Conservation (phyloP, 2,329 filamentous ascomycete species). For the Alternaria conjuncta region DNA sequence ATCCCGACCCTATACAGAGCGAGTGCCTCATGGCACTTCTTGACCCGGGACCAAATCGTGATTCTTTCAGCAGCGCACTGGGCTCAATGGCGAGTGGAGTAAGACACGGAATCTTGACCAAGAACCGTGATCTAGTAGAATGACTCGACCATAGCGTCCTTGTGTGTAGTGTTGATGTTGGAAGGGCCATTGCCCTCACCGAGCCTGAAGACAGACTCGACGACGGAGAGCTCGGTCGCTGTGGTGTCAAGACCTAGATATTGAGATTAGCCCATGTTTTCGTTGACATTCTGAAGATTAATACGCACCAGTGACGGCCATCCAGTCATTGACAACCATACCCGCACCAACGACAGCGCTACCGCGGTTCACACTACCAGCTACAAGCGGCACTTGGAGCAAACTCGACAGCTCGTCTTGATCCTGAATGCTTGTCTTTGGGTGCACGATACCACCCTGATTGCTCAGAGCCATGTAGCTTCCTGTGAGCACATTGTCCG, state of each 20-base stretch:
- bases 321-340: constrained; percentile 98
- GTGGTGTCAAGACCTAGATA: constrained; percentile 80
- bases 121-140: constrained; percentile 75
- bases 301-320: constrained; percentile 74
- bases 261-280: background rate
- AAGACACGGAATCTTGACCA: background rate
- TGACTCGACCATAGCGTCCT: constrained; percentile 98
- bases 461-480: constrained; percentile 97
- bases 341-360: constrained; percentile 94
- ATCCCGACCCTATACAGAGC: background rate
- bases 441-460: constrained; percentile 94
- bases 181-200: constrained; percentile 82
- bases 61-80: background rate
- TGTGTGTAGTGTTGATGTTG: constrained; percentile 82
- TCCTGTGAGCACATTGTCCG: constrained; percentile 95
- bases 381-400: constrained; percentile 93
- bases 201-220: constrained; percentile 94
- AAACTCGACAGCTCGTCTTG: constrained; percentile 95
- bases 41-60: background rate
- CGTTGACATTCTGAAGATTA: background rate
- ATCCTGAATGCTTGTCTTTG: constrained; percentile 95
- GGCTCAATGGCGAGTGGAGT: background rate
- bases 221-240: constrained; percentile 94
- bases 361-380: constrained; percentile 91
- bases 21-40: background rate